Conservation (phyloP, 768 basidiomycete genomes). For the Podaxis sp. region DNA sequence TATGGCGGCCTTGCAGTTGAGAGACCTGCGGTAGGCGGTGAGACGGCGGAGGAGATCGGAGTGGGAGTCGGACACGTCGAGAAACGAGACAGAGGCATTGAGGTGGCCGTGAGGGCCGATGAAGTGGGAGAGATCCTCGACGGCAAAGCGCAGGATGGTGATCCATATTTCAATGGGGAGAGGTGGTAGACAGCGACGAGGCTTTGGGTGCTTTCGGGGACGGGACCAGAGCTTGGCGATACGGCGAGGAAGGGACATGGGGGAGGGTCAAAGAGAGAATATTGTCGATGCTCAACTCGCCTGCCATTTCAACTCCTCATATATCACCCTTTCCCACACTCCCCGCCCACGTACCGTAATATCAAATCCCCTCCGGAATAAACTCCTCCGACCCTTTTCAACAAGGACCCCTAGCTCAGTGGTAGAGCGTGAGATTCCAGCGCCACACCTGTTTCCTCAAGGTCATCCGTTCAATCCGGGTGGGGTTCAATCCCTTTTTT, state of each 20-base stretch:
- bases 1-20: conserved; percentile 49
- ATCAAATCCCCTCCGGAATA: no score
- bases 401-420: conserved; percentile 1
- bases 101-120: conserved; percentile 14
- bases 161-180: conserved; percentile 68
- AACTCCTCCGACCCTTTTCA: no score
- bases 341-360: background rate
- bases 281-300: background rate
- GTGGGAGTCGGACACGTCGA: conserved; percentile 41
- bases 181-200: background rate
- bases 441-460: conserved; percentile 32
- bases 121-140: conserved; percentile 23
- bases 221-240: background rate
- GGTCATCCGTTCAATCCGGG: conserved; percentile 49
- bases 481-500: conserved; percentile 26
- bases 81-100: conserved; percentile 50
- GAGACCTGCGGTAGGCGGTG: conserved; percentile 42
- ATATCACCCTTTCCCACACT: background rate
- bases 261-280: background rate
- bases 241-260: background rate
- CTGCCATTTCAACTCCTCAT: background rate
- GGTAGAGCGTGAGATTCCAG: conserved; percentile 8
- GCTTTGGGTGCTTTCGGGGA: background rate
- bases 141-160: conserved; percentile 60
- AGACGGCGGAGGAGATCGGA: conserved; percentile 33